phyloP scores from a whole-genome alignment of 2,329 filamentous ascomycete species.

The Paracoccidioides brasiliensis region DNA sequence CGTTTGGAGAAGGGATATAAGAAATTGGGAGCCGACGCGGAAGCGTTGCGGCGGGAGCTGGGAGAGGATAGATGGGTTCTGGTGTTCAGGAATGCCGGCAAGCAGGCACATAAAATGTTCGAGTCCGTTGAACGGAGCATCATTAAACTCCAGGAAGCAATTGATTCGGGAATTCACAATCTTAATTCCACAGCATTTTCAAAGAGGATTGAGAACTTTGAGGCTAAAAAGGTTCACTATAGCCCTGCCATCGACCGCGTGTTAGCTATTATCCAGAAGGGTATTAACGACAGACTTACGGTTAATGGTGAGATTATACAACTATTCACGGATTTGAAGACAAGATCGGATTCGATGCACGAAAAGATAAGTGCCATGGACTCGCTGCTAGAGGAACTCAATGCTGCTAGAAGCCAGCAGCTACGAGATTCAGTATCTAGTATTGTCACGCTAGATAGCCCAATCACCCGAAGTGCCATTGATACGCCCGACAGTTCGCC shows the following conservation, averaged over 20 bases:
- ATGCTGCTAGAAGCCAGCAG: constrained; percentile 51
- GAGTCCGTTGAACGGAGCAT: constrained; percentile 86
- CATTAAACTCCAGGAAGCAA: constrained; percentile 62
- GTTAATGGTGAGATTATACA: constrained; percentile 91
- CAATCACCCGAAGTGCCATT: constrained; percentile 53
- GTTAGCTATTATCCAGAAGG: constrained; percentile 82
- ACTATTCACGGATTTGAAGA: constrained; percentile 70
- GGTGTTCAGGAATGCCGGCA: constrained; percentile 83
- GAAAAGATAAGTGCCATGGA: constrained; percentile 68
- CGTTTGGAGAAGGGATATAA: constrained; percentile 75
- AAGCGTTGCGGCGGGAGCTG: constrained; percentile 75
- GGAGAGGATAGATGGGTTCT: constrained; percentile 94
- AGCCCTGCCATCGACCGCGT: constrained; percentile 86
- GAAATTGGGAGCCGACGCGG: constrained; percentile 79
- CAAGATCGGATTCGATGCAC: constrained; percentile 67
- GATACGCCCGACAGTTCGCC: constrained; percentile 63
- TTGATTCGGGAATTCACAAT: constrained; percentile 62
- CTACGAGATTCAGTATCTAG: constrained; percentile 87
- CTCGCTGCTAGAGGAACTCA: constrained; percentile 56
- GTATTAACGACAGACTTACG: constrained; percentile 87
- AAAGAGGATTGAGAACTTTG: constrained; percentile 85
- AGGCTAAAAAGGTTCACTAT: constrained; percentile 90
- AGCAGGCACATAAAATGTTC: constrained; percentile 91
- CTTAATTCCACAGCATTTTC: constrained; percentile 55
- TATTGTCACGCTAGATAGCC: constrained; percentile 71